Evolutionary conservation across 2,329 filamentous ascomycete species (phyloP), one percentile per base, ranked within the genome.

Genomic region (Aspergillus quadricinctus): DNA sequence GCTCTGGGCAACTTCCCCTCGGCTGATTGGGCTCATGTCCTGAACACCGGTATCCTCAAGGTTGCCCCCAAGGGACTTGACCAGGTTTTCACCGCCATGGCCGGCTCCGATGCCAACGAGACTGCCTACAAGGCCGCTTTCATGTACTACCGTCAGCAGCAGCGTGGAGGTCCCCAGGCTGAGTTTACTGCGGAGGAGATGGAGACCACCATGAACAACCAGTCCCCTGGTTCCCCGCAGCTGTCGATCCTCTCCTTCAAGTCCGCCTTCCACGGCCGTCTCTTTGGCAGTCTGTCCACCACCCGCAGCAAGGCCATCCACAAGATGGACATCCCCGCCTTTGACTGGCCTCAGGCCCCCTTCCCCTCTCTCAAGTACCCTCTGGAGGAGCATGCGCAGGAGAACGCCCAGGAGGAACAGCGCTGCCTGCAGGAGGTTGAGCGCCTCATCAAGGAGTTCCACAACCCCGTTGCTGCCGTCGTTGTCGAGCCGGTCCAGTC

Each of bases 111-210:
- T 69, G 92, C 92, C 75, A 96, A 96, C 78, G 92, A 96, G 79
- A 89, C 90, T 35, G 92, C 92, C 46, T 96, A 91, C 84, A 96
- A 96, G 79, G 92, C 92, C 8, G 92, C 92, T 50, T 96, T 96
- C 79, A 96, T 96, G 87, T 95, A 88, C 83, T 87, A 88, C 69
- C 86, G 89, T 50, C 89, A 91, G 74, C 82, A 86, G 61, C 85
- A 94, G 76, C 89, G 92, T 59, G 91, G 91, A 63, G 90, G 90
- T 7, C 79, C 84, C 48, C 75, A 87, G 40, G 88, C 87, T 54
- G 89, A 93, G 56, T 96, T 96, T 79, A 89, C 88, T 35, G 77
- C 85, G 52, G 85, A 89, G 68, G 92, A 96, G 75, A 80, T 92
- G 58, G 72, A 78, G 49, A 87, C 85, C 9, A 80, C 84, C 68